Percentiles rank a stretch among this genome's conserved stretches.
Evolutionary conservation across 2,329 filamentous ascomycete species (phyloP).

Genomic region (Penicillium paneum): DNA sequence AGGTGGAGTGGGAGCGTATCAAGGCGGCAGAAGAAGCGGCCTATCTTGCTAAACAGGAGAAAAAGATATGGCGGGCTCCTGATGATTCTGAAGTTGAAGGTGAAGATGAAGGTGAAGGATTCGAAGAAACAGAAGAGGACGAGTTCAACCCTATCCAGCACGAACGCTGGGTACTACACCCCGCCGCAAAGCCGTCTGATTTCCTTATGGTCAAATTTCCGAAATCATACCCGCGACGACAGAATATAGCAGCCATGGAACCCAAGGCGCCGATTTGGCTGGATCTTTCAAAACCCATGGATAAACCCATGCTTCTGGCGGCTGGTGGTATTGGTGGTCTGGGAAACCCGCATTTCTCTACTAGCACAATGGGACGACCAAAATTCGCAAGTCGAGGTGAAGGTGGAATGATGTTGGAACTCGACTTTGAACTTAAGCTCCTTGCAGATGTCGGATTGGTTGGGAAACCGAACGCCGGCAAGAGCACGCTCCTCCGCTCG

Average conservation of each 20-base stretch:
- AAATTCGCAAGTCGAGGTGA: slow-evolving; percentile 89
- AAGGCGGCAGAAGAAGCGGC: slow-evolving; percentile 45
- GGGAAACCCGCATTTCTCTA: slow-evolving; percentile 90
- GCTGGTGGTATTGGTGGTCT: slow-evolving; percentile 85
- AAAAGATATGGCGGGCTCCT: slow-evolving; percentile 20
- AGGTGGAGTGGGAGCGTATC: slow-evolving; percentile 56
- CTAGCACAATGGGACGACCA: slow-evolving; percentile 69
- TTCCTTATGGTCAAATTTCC: slow-evolving; percentile 60
- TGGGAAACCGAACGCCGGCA: slow-evolving; percentile 91
- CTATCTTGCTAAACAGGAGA: slow-evolving; percentile 47
- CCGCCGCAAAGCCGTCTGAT: slow-evolving; percentile 71
- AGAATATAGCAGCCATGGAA: slow-evolving; percentile 61
- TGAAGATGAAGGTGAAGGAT: slow-evolving; percentile 16
- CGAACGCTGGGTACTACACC: slow-evolving; percentile 83
- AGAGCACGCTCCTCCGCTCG: slow-evolving; percentile 84
- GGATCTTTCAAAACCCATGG: slow-evolving; percentile 72
- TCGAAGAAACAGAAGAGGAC: slow-evolving; percentile 40
- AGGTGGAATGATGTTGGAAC: slow-evolving; percentile 68
- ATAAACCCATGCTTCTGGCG: slow-evolving; percentile 78
- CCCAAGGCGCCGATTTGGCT: slow-evolving; percentile 69
- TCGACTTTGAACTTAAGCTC: slow-evolving; percentile 90
- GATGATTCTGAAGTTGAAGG: slow-evolving; percentile 1
- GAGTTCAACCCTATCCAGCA: slow-evolving; percentile 47
- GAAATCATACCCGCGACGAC: slow-evolving; percentile 53
- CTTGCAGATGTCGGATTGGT: slow-evolving; percentile 93